phyloP scores from a whole-genome alignment of 495 filamentous ascomycete genomes.

The Sporormia fimetaria region DNA sequence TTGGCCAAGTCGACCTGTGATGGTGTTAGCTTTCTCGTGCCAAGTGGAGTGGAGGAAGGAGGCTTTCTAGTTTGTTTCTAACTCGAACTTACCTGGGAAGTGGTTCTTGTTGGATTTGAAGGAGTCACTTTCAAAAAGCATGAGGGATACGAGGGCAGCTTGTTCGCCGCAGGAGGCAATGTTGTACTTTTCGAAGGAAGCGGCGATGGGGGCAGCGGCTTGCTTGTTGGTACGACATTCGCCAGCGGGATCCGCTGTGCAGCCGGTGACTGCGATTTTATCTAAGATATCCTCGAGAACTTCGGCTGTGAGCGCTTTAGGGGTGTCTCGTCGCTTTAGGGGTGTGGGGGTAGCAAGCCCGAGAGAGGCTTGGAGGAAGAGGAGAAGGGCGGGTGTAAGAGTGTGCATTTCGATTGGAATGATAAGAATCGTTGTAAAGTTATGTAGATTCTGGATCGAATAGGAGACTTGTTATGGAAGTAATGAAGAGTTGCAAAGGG shows the following conservation, averaged over 20 bases:
- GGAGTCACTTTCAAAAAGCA: constrained; percentile 51
- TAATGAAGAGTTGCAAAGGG: too few relatives aligned
- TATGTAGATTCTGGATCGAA: neutral
- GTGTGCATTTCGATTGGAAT: too few relatives aligned
- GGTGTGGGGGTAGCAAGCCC: constrained; percentile 9
- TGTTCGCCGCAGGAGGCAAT: constrained; percentile 34
- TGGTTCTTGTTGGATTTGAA: constrained; percentile 31
- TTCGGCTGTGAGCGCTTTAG: constrained; percentile 32
- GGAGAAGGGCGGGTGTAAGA: constrained; percentile 7
- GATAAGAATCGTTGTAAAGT: neutral
- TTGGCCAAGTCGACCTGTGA: constrained; percentile 59
- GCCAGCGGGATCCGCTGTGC: constrained; percentile 30
- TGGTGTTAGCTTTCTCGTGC: too few relatives aligned
- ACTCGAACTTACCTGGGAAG: too few relatives aligned
- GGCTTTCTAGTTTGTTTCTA: too few relatives aligned
- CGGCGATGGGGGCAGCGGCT: constrained; percentile 46
- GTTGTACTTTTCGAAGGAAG: constrained; percentile 46
- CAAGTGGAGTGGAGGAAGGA: too few relatives aligned
- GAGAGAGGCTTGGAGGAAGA: constrained; percentile 26
- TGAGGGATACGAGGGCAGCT: constrained; percentile 29
- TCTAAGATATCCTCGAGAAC: constrained; percentile 45
- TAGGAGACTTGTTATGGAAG: too few relatives aligned
- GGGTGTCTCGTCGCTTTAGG: too few relatives aligned
- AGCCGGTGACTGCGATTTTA: constrained; percentile 37
- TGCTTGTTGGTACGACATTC: constrained; percentile 59